Conservation (phyloP, 192 early-diverging fungal species). For the Coemansia umbellata region DNA sequence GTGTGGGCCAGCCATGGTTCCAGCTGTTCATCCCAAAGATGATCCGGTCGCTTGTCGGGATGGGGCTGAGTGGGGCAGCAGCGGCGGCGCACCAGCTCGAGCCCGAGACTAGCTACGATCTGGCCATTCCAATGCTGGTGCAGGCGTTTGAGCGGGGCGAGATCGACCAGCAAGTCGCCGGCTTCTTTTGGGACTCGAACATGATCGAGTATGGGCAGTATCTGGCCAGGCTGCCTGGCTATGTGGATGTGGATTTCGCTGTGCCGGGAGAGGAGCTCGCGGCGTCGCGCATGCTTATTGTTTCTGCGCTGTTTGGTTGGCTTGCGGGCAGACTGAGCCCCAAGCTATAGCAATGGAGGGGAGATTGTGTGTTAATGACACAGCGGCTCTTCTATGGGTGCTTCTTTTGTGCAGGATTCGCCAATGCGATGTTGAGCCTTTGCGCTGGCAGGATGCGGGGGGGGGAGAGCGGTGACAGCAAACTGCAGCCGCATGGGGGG, state of each 20-base stretch:
- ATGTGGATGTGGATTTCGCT: conserved; percentile 16
- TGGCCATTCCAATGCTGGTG: conserved; percentile 21
- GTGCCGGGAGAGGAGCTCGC: conserved; percentile 12
- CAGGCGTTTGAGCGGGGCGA: conserved; percentile 30
- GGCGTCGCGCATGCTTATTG: conserved; percentile 7
- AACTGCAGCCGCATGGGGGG: neutral
- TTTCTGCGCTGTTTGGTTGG: conserved; percentile 31
- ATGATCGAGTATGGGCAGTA: conserved; percentile 44
- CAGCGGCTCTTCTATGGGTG: no score
- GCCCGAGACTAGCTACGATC: conserved; percentile 11
- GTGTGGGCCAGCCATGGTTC: conserved; percentile 22
- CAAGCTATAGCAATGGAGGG: neutral
- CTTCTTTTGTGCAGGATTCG: no score
- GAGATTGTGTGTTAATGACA: no score
- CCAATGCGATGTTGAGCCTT: no score
- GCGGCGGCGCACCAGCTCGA: conserved; percentile 30
- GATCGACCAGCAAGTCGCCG: conserved; percentile 15
- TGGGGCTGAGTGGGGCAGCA: conserved; percentile 26
- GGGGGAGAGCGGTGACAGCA: neutral
- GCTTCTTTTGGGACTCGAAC: conserved; percentile 41
- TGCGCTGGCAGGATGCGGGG: neutral
- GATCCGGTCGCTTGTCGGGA: conserved; percentile 7
- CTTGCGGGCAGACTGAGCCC: conserved; percentile 16
- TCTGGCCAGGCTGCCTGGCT: conserved; percentile 14
- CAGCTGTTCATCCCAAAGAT: conserved; percentile 6